Base-by-base conservation (phyloP, 805 yeast species). In the Starmerella apicola region DNA sequence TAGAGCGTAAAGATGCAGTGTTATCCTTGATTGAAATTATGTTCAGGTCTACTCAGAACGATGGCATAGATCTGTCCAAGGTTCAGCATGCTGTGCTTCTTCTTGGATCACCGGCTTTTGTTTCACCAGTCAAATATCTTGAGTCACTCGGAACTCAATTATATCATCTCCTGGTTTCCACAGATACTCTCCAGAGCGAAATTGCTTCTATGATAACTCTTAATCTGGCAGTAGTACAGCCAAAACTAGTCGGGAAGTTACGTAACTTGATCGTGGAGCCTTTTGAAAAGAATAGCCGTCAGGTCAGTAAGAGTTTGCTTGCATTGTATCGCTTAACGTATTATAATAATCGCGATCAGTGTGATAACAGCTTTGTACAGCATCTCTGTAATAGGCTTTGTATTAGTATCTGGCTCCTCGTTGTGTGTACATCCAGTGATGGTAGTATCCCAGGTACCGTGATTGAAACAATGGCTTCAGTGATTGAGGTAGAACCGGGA, bases 1-100 rank as follows among this genome's bases (percentile, higher is more conserved):
- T 78, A 35, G 44, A 59, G 0, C 67, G 93, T 19, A 56, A 59
- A 1, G 77, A 79, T 51, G 96, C 97, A 0, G 74, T 91, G 2
- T 59, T 71, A 22, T 68, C 85, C 2, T 59, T 88, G 36, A 66
- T 85, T 22, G 96, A 88, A 57, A 74, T 81, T 46, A 66, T 81
- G 0, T 63, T 81, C 12, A 21, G 25, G 16, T 7, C 17, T 32
- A 94, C 94, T 0, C 63, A 81, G 20, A 64, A 95, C 41, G 93
- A 83, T 31, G 24, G 18, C 9, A 16, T 84, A 12, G 76, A 76
- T 46, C 58, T 76, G n/a, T 74, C 72, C 24, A 79, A 75, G 48
- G 65, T 82, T 35, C 74, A 73, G 21, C 71, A 76, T 42, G 80
- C 82, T 1, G 72, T 81, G n/a, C 70, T 68, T 31, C 66, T 83